Evolutionary conservation across 257 asterid genomes (phyloP).

Genomic region (Forsythia viridissima): DNA sequence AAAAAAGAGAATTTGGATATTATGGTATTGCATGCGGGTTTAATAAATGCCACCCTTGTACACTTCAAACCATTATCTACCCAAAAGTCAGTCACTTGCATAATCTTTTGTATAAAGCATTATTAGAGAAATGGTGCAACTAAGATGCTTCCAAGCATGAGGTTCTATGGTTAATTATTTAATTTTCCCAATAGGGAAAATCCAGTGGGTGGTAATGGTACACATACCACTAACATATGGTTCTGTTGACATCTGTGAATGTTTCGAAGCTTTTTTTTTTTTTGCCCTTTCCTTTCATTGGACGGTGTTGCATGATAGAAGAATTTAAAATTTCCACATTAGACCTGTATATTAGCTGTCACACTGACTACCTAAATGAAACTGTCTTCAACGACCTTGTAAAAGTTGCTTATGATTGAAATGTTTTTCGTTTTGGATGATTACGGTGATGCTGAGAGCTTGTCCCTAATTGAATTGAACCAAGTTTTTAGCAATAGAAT

Average conservation of each 20-base stretch:
- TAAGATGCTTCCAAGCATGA: too few relatives aligned
- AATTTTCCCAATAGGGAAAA: background rate
- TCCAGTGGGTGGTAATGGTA: background rate
- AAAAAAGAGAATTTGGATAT: background rate
- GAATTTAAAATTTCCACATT: background rate
- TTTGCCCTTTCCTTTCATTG: background rate
- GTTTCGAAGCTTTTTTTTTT: background rate
- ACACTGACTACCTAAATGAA: background rate
- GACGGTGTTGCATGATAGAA: background rate
- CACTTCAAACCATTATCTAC: background rate
- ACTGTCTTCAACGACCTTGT: background rate
- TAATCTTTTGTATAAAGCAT: background rate
- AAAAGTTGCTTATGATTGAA: background rate
- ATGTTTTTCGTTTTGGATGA: background rate
- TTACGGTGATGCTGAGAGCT: background rate
- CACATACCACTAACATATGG: background rate
- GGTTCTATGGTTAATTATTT: background rate
- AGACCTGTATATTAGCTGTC: background rate
- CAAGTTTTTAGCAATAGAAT: background rate
- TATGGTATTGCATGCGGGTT: background rate
- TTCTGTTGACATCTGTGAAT: background rate
- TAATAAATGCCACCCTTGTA: background rate
- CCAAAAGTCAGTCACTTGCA: background rate
- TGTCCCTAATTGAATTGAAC: background rate
- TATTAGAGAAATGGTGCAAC: background rate